Base-by-base conservation (phyloP, 495 filamentous ascomycete genomes). In the Astrocystis sublimbata region DNA sequence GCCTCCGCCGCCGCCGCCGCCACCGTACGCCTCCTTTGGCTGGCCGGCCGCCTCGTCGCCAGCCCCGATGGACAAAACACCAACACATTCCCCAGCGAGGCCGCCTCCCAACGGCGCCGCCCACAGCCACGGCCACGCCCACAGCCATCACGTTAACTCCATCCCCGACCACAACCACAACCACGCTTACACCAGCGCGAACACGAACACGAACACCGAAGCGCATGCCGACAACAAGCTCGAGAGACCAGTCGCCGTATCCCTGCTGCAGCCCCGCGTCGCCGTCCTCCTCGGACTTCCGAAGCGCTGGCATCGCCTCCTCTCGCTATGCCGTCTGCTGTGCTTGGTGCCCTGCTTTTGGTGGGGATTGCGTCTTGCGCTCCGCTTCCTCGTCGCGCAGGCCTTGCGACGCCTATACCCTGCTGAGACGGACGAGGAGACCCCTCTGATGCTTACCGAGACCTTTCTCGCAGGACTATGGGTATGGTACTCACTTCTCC, bases 401-500 rank as follows among this genome's bases (percentile, higher is more conserved):
- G 30, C 70, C 2, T 31, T 70, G 49, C 70, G 63, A n/a, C 42
- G 59, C 6, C 59, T 58, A 17, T 24, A 66, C 31, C 45, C 47
- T 36, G 50, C 58, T 64, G 63, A 56, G 57, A 61, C 56, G 15
- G 64, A 65, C 49, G 38, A 45, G 26, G 31, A 75, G 56, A 64
- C 70, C 40, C 62, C 71, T 21, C 62, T 91, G 68, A 79, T 83
- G 65, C 81, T 92, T 45, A 91, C 87, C 33, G 91, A 94, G 79
- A 86, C 92, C 43, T 84, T 88, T 65, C 79, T 94, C 74, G 91
- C 90, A 50, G 86, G 88, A 64, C 83, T 93, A 74, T 94, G 91
- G 91, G 91, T 92, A 83, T 71, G 88, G 38, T 6, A 7, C 35
- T 23, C 58, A 6, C 33, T 50, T 31, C 30, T 31, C 13, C 30